phyloP scores from a whole-genome alignment of 192 early-diverging fungal genomes.

The Rhizophagus sp. region DNA sequence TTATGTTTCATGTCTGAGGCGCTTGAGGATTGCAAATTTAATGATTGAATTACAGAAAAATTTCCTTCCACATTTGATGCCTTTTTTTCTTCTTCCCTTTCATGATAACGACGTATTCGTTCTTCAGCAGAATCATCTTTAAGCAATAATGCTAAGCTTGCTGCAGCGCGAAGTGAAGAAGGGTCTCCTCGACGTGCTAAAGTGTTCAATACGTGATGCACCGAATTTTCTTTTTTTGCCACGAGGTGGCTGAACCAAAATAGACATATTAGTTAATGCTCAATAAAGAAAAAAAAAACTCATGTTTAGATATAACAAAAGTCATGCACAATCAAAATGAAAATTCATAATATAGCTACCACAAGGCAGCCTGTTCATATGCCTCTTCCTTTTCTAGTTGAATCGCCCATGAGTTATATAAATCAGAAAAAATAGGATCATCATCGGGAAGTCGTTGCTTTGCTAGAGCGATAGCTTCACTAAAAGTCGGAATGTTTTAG shows the following conservation, averaged over 20 bases:
- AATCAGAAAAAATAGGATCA: constrained; percentile 30
- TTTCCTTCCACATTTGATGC: background rate
- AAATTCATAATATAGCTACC: constrained; percentile 21
- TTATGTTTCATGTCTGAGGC: too few relatives aligned
- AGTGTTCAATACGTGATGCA: constrained; percentile 17
- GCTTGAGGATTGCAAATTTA: too few relatives aligned
- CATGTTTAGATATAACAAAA: background rate
- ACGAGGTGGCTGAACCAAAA: constrained; percentile 17
- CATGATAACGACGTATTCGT: constrained; percentile 13
- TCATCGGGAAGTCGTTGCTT: constrained; percentile 33
- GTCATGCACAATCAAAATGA: background rate
- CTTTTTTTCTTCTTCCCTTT: constrained; percentile 7
- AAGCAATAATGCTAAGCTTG: constrained; percentile 27
- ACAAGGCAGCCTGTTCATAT: constrained; percentile 35
- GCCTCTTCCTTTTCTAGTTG: constrained; percentile 31
- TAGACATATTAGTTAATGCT: background rate
- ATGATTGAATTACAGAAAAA: too few relatives aligned
- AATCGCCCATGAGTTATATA: constrained; percentile 36
- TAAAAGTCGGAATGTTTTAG: background rate
- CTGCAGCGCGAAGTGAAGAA: constrained; percentile 10
- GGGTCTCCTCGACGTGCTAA: constrained; percentile 23
- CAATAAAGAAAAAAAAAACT: background rate
- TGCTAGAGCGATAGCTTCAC: constrained; percentile 40
- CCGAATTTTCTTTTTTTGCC: constrained; percentile 10
- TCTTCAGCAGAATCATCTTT: constrained; percentile 15